phyloP scores from a whole-genome alignment of 2,329 filamentous ascomycete genomes.

The Tolypocladium ophioglossoides region DNA sequence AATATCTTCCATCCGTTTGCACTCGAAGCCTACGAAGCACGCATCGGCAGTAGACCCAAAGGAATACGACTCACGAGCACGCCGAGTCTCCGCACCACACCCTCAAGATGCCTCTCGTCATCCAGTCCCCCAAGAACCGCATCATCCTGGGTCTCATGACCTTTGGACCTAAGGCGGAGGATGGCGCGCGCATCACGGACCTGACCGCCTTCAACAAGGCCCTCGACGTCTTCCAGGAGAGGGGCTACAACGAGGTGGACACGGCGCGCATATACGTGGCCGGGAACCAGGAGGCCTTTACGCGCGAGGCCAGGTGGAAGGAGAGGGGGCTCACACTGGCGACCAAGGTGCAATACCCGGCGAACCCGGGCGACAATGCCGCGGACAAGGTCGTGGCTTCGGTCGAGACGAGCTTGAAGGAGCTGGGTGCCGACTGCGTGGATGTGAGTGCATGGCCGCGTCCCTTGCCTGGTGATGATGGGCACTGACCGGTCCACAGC shows the following conservation, averaged over 20 bases:
- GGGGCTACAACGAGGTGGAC: conserved; percentile 77
- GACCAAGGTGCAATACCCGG: conserved; percentile 64
- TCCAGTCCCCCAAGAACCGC: conserved; percentile 42
- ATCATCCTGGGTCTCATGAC: conserved; percentile 83
- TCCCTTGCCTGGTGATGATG: not conserved
- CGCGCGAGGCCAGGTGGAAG: conserved; percentile 64
- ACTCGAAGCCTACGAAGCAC: not conserved
- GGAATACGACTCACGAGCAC: not conserved
- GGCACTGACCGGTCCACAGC: conserved; percentile 13
- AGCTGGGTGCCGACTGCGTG: conserved; percentile 61
- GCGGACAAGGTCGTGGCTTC: conserved; percentile 52
- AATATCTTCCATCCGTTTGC: not conserved
- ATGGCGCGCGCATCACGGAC: conserved; percentile 62
- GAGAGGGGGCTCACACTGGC: conserved; percentile 67
- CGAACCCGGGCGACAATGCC: conserved; percentile 46
- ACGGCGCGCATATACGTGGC: conserved; percentile 68
- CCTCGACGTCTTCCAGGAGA: conserved; percentile 65
- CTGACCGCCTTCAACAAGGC: conserved; percentile 56
- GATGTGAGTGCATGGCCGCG: conserved; percentile 39
- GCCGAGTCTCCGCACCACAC: not conserved
- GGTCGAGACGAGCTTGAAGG: conserved; percentile 57
- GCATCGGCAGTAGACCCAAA: not conserved
- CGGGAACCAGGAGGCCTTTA: conserved; percentile 69
- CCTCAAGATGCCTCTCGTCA: conserved; percentile 35
- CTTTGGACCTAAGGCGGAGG: conserved; percentile 53